Conservation (phyloP, 139 green algal genomes). For the Chlamydomonas schloesseri region DNA sequence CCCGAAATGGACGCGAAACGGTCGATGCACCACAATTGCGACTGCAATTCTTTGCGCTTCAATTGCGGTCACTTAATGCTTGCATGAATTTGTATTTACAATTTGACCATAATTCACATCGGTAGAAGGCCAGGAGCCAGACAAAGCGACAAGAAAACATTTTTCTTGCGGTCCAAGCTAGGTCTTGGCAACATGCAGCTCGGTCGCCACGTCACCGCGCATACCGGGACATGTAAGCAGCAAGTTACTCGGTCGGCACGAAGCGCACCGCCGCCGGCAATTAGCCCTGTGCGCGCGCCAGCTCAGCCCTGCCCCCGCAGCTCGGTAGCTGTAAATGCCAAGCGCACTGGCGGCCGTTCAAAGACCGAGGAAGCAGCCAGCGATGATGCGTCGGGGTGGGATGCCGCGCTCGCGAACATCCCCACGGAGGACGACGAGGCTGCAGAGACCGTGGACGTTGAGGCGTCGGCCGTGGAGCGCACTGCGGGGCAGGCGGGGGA, state of each 20-base stretch:
- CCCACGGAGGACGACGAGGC: conserved; percentile 4
- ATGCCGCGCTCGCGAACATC: conserved; percentile 21
- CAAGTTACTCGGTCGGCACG: not conserved
- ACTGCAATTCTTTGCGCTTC: too few species aligned
- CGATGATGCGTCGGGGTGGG: not conserved
- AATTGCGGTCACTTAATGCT: too few species aligned
- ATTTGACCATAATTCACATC: too few species aligned
- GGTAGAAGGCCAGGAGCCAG: too few species aligned
- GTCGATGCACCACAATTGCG: too few species aligned
- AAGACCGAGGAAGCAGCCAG: not conserved
- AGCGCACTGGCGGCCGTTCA: not conserved
- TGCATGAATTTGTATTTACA: too few species aligned
- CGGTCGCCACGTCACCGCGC: not conserved
- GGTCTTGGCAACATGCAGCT: not conserved
- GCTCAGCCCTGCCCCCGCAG: not conserved
- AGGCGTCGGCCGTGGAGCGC: not conserved
- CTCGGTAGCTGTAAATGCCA: not conserved
- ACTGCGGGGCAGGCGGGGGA: not conserved
- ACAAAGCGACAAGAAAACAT: too few species aligned
- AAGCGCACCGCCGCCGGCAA: not conserved
- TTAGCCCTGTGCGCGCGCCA: not conserved
- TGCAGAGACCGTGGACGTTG: too few species aligned
- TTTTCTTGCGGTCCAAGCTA: too few species aligned
- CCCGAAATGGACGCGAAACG: too few species aligned
- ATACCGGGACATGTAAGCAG: too few species aligned